Evolutionary conservation across 805 yeast genomes (phyloP), one percentile per base, ranked within the genome.

Genomic region (Saccharomycopsis capsularis): DNA sequence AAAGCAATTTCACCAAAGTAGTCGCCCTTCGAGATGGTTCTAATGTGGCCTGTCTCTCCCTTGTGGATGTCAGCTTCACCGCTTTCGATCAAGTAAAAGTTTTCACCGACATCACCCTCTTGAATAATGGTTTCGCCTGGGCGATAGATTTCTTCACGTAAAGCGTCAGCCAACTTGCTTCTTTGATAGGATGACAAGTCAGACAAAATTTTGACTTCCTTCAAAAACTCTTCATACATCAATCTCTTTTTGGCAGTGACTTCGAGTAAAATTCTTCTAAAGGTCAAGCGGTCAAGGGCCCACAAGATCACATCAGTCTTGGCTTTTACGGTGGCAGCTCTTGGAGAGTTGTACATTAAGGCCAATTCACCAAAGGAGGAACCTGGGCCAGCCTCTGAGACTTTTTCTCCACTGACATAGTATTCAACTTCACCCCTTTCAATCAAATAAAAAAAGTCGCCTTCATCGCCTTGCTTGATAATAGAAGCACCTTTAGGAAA

Each of bases 1-100:
- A 93, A 71, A 2, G 99, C 98, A 55, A 93, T 81, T 68, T 93
- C 99, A 56, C 99, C 99, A 65, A 93, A 93, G 68, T 93, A 93
- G 63, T 85, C 95, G 55, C 97, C 97, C 60, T 84, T 80, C 41
- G 74, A 67, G 52, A 88, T 71, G 15, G 69, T 69, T 21, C 73
- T 75, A 30, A 89, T 73, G 40, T 74, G 72, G 22, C 90, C 90
- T 40, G 74, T 74, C 35, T 72, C 78, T 3, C 61, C 55, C 60
- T 79, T 85, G 39, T 75, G 62, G 38, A 93, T 93, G 53, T 79
- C 79, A 49, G 95, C 95, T 48, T 74, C 74, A 56, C 99, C 99
- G 57, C 79, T 73, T 67, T 90, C 87, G 48, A 85, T 79, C 50
- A 85, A 65, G 61, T 81, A 85, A 59, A 85, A 85, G 52, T 79